Percentiles rank a stretch among this genome's conserved stretches.
Evolutionary conservation across 1,284 basidiomycete species (phyloP).

Genomic region (Rhodotorula sp.): DNA sequence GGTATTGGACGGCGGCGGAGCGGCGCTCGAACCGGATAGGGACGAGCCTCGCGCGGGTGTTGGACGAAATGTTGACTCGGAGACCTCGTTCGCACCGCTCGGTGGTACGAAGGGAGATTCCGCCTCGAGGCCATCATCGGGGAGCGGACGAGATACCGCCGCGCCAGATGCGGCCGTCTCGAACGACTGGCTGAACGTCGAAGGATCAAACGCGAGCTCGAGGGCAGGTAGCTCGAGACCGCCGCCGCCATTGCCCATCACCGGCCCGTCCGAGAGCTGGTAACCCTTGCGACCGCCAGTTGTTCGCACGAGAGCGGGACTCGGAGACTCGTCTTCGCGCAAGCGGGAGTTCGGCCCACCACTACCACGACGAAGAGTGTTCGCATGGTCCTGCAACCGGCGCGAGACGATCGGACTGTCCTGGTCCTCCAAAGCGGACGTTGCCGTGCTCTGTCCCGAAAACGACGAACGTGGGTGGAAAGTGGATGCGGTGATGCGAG

Average conservation of each 20-base stretch:
- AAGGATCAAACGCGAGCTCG: slow-evolving; percentile 7
- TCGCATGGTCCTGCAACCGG: background rate
- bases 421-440: background rate
- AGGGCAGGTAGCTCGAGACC: background rate
- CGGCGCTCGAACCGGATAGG: background rate
- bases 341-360: background rate
- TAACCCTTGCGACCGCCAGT: slow-evolving; percentile 16
- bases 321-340: background rate
- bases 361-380: background rate
- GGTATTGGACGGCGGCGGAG: background rate
- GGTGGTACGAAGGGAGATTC: background rate
- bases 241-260: background rate
- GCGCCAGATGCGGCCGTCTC: background rate
- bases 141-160: background rate
- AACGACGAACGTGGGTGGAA: slow-evolving; percentile 25
- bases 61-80: background rate
- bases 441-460: background rate
- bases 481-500: background rate
- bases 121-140: background rate
- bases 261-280: slow-evolving; percentile 27
- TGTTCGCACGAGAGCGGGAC: background rate
- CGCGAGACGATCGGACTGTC: slow-evolving; percentile 14
- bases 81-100: background rate
- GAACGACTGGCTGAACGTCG: background rate
- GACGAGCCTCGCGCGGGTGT: slow-evolving; percentile 2